Evolutionary conservation across 2,329 filamentous ascomycete species (phyloP).

Genomic region (Fusarium sororula): DNA sequence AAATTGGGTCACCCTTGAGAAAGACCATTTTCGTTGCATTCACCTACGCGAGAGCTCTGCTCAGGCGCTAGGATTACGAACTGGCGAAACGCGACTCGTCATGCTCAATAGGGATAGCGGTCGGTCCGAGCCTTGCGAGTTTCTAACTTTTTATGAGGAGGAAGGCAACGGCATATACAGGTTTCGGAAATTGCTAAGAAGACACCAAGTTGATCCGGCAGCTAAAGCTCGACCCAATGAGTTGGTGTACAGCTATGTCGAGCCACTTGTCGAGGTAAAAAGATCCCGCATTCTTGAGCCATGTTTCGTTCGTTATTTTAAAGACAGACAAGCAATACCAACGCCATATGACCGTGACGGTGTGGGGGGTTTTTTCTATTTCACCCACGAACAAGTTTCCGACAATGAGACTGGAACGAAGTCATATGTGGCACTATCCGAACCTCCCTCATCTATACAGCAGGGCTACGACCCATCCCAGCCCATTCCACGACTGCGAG

Average conservation of each 20-base stretch:
- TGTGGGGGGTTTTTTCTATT: slow-evolving; percentile 71
- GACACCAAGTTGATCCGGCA: slow-evolving; percentile 51
- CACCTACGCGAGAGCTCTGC: slow-evolving; percentile 43
- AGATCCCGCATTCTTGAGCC: slow-evolving; percentile 57
- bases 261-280: slow-evolving; percentile 49
- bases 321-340: slow-evolving; percentile 56
- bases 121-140: slow-evolving; percentile 68
- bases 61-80: slow-evolving; percentile 46
- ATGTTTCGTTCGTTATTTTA: slow-evolving; percentile 70
- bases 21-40: slow-evolving; percentile 64
- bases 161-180: slow-evolving; percentile 37
- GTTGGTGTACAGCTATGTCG: slow-evolving; percentile 62
- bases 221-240: slow-evolving; percentile 60
- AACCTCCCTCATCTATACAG: slow-evolving; percentile 51
- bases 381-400: slow-evolving; percentile 54
- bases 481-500: slow-evolving; percentile 56
- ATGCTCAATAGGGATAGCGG: slow-evolving; percentile 42
- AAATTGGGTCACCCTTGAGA: slow-evolving; percentile 67
- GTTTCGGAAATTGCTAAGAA: slow-evolving; percentile 64
- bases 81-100: slow-evolving; percentile 70
- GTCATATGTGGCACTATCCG: slow-evolving; percentile 48
- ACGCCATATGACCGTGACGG: slow-evolving; percentile 73
- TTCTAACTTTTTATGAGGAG: slow-evolving; percentile 52
- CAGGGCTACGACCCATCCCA: slow-evolving; percentile 64
- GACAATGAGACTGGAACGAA: not conserved